A percentile compares a stretch with the other conserved stretches of the same genome.
Evolutionary conservation across 495 filamentous ascomycete genomes (phyloP).

Genomic region (Mytilinidion resinicola): DNA sequence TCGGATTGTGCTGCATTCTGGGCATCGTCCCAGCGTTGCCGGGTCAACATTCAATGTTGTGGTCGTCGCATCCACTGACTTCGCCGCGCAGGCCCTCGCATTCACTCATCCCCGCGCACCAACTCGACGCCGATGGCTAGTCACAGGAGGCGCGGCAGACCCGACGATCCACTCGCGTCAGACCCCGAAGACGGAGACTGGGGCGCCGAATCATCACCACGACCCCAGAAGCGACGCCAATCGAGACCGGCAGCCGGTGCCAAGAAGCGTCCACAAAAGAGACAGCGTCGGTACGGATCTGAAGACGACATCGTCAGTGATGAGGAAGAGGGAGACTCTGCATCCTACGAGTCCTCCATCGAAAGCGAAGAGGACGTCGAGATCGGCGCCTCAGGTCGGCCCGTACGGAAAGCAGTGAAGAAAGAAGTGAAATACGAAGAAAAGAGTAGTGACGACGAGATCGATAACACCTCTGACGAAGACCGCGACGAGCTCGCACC

Average conservation of each 20-base stretch:
- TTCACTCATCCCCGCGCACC: background rate
- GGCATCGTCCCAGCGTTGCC: no score
- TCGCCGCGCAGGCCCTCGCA: slow-evolving; percentile 1
- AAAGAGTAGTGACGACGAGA: slow-evolving; percentile 36
- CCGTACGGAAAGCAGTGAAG: slow-evolving; percentile 57
- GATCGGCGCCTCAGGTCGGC: slow-evolving; percentile 59
- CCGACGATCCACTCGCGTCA: slow-evolving; percentile 72
- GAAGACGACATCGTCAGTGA: slow-evolving; percentile 58
- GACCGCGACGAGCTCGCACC: slow-evolving; percentile 25
- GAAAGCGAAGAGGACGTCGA: slow-evolving; percentile 60
- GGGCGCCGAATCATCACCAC: slow-evolving; percentile 24
- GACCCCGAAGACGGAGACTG: slow-evolving; percentile 82
- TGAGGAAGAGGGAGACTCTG: slow-evolving; percentile 48
- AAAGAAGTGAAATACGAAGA: slow-evolving; percentile 41
- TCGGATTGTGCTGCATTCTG: no score
- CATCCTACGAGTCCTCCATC: slow-evolving; percentile 56
- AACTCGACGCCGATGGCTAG: slow-evolving; percentile 40
- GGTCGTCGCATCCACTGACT: slow-evolving; percentile 8
- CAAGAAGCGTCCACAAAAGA: slow-evolving; percentile 42
- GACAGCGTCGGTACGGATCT: slow-evolving; percentile 46
- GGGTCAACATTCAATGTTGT: background rate
- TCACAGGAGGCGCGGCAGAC: slow-evolving; percentile 47
- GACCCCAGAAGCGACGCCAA: slow-evolving; percentile 20
- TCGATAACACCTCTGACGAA: slow-evolving; percentile 34
- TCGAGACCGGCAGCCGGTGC: background rate